Evolutionary conservation across 352 stramenopile species (phyloP).

Genomic region (Phytophthora hibernalis): DNA sequence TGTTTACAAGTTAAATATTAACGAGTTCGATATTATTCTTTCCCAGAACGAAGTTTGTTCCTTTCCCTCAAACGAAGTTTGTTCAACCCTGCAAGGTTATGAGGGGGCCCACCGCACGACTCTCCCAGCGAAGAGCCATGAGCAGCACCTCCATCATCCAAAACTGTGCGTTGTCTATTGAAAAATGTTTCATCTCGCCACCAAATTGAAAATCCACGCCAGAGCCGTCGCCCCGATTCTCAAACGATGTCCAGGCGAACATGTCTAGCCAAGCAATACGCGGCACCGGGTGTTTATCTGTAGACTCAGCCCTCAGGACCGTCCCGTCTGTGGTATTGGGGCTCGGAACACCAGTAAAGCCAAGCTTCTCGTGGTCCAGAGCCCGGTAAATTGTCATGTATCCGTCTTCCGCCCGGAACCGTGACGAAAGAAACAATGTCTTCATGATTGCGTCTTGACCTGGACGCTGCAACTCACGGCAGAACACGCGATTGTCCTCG

Average conservation of each 20-base stretch:
- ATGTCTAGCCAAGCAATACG: slow-evolving; percentile 44
- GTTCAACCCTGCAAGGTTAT: slow-evolving; percentile 32
- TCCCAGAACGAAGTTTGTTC: not conserved
- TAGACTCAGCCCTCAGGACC: not conserved
- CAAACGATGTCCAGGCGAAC: slow-evolving; percentile 42
- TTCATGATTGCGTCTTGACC: slow-evolving; percentile 37
- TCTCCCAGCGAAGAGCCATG: slow-evolving; percentile 43
- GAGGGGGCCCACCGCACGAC: slow-evolving; percentile 27
- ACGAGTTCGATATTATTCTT: not conserved
- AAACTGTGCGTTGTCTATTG: slow-evolving; percentile 37
- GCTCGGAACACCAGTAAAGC: slow-evolving; percentile 19
- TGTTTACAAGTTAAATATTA: slow-evolving; percentile 17
- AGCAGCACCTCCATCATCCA: slow-evolving; percentile 48
- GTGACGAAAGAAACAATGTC: slow-evolving; percentile 47
- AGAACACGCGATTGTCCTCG: slow-evolving; percentile 47
- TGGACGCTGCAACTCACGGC: slow-evolving; percentile 38
- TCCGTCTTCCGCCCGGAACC: slow-evolving; percentile 44
- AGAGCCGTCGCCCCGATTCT: slow-evolving; percentile 22
- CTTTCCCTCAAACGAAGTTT: not conserved
- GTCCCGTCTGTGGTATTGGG: not conserved
- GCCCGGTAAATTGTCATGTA: slow-evolving; percentile 49
- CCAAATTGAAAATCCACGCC: slow-evolving; percentile 38
- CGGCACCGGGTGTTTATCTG: not conserved
- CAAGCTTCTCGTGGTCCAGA: slow-evolving; percentile 39
- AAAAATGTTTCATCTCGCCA: slow-evolving; percentile 43